Evolutionary conservation across 148 eudicot genomes (phyloP).

Genomic region (Polygonum aviculare): DNA sequence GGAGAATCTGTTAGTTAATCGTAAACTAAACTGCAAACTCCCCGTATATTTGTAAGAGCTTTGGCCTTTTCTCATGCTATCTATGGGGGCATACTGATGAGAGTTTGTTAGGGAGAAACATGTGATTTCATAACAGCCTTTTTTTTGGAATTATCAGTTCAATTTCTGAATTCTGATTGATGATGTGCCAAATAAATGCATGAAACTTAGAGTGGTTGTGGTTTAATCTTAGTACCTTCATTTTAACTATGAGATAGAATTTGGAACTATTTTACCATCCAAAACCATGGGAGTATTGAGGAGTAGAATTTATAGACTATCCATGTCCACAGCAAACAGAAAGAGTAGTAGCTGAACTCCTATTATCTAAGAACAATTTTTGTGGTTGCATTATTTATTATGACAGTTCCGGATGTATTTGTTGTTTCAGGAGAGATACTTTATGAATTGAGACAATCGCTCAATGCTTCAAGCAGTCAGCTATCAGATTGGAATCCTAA

Average conservation of each 20-base stretch:
- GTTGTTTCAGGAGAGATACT: constrained; percentile 64
- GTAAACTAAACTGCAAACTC: background rate
- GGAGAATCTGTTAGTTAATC: background rate
- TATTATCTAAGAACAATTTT: background rate
- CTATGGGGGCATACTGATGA: background rate
- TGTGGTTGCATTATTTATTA: background rate
- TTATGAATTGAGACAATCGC: constrained; percentile 39
- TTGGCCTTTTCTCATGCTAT: background rate
- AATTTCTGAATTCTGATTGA: background rate
- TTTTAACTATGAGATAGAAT: background rate
- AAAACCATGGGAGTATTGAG: background rate
- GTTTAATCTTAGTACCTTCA: background rate
- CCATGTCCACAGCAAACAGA: background rate
- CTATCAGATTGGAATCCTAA: constrained; percentile 66
- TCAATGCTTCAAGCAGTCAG: constrained; percentile 64
- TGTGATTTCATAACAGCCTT: background rate
- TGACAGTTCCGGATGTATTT: constrained; percentile 5
- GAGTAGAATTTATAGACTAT: background rate
- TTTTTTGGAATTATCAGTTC: background rate
- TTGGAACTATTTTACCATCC: background rate
- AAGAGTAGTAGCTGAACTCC: background rate
- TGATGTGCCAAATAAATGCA: background rate
- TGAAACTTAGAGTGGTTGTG: background rate
- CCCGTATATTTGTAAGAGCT: background rate
- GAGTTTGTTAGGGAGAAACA: background rate